Evolutionary conservation across 1,284 basidiomycete species (phyloP).

Genomic region (Rhodotorula sp.): DNA sequence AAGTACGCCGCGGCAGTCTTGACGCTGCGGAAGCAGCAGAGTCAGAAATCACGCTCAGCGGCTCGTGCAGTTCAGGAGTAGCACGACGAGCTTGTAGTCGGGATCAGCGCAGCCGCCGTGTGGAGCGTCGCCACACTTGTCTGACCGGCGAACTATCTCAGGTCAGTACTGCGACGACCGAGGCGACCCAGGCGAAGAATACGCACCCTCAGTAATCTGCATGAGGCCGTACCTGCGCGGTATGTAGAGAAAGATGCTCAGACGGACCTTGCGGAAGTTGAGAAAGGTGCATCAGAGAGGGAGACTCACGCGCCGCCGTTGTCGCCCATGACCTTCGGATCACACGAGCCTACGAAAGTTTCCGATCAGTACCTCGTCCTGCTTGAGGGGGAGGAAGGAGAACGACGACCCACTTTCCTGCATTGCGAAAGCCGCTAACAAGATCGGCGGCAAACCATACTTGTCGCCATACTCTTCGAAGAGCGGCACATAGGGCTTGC

Average conservation of each 20-base stretch:
- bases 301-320: constrained; percentile 62
- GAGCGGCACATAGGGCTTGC: constrained; percentile 57
- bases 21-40: constrained; percentile 49
- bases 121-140: constrained; percentile 66
- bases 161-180: not conserved
- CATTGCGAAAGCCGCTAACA: constrained; percentile 82
- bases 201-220: constrained; percentile 37
- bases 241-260: too few relatives aligned
- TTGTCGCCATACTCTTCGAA: constrained; percentile 65
- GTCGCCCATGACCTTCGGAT: constrained; percentile 65
- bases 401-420: constrained; percentile 59
- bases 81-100: constrained; percentile 9
- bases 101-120: constrained; percentile 57
- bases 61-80: too few relatives aligned
- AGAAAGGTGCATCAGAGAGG: too few relatives aligned
- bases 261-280: too few relatives aligned
- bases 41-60: too few relatives aligned
- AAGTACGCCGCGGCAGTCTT: constrained; percentile 61
- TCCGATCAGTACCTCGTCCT: not conserved
- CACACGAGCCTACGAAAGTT: constrained; percentile 53
- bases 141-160: not conserved
- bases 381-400: not conserved
- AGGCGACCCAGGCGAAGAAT: not conserved
- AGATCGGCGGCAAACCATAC: constrained; percentile 57
- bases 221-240: constrained; percentile 13